Evolutionary conservation across 2,329 filamentous ascomycete genomes (phyloP).

Genomic region (Knoxdaviesia proteae): DNA sequence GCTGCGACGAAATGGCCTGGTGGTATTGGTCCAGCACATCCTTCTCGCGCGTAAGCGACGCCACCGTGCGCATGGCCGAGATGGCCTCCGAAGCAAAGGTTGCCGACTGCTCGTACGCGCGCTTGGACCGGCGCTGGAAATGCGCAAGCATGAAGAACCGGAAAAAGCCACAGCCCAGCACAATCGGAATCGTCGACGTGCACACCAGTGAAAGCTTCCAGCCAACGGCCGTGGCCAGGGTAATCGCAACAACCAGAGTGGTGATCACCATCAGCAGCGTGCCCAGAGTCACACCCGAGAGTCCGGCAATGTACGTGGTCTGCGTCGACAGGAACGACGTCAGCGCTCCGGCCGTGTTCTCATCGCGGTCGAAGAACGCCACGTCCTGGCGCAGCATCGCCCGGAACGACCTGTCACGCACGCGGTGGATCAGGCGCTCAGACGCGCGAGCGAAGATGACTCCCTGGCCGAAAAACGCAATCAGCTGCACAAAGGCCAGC

Average conservation of each 20-base stretch:
- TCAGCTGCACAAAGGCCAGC: slow-evolving; percentile 52
- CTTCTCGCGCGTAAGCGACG: slow-evolving; percentile 66
- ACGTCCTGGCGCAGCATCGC: slow-evolving; percentile 85
- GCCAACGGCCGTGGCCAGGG: slow-evolving; percentile 51
- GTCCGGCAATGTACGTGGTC: slow-evolving; percentile 70
- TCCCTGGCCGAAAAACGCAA: slow-evolving; percentile 49
- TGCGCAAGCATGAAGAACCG: slow-evolving; percentile 67
- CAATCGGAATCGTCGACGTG: slow-evolving; percentile 54
- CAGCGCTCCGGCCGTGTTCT: slow-evolving; percentile 74
- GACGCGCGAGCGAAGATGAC: slow-evolving; percentile 65
- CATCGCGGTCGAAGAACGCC: slow-evolving; percentile 70
- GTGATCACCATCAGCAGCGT: slow-evolving; percentile 65
- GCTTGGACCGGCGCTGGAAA: slow-evolving; percentile 62
- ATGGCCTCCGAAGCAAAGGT: slow-evolving; percentile 86
- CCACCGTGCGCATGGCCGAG: slow-evolving; percentile 81
- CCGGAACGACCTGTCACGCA: slow-evolving; percentile 65
- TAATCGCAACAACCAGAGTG: slow-evolving; percentile 55
- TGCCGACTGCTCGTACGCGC: slow-evolving; percentile 60
- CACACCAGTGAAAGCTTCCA: slow-evolving; percentile 82
- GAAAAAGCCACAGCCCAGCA: slow-evolving; percentile 67
- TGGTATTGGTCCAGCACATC: slow-evolving; percentile 62
- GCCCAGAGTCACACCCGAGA: slow-evolving; percentile 72
- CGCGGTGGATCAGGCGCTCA: slow-evolving; percentile 66
- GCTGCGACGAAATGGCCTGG: slow-evolving; percentile 42
- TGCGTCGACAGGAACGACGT: slow-evolving; percentile 79